Evolutionary conservation across 169 alveolate genomes (phyloP), one percentile per base, ranked within the genome.

Genomic region (Babesia ovata): DNA sequence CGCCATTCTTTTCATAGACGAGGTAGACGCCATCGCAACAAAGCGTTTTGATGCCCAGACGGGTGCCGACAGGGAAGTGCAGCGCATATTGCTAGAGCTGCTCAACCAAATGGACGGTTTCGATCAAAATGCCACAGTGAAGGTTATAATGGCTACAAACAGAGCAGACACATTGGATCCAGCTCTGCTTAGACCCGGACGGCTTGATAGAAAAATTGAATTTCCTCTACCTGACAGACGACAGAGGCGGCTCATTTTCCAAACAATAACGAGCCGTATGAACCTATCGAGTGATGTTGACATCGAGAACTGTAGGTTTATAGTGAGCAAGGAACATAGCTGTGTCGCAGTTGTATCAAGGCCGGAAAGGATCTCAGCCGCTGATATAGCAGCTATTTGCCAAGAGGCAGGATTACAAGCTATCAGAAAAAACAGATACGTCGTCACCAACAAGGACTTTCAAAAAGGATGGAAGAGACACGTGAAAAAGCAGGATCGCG

Each of bases 401-500:
- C 96, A 96, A 75, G 99, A 98, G 84, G 99, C 99, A 3, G 99
- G 99, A 36, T 95, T 98, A 97, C 98, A 96, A 77, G 99, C 99
- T 16, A 99, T 98, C 16, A 95, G 99, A 70, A 97, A 97, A 87
- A 98, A 98, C 88, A 91, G 98, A 86, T 96, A 96, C 81, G 98
- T 97, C 36, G 94, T 97, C 48, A 87, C 96, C 44, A 93, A 97
- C 36, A 96, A 95, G 85, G 99, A 97, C 85, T 97, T 97, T 86
- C 99, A 97, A 84, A 95, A 96, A 70, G 99, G 99, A 28, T 97
- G 98, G 95, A 96, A 97, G 88, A 93, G 91, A 67, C 98, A 95
- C 63, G 94, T 97, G 49, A 95, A 93, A 91, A 96, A 95, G 91
- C 94, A 96, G 79, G 99, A 97, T 57, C 81, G 94, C 33, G 98